These are phyloP conservation scores for Phytophthora meadii DNA, from an alignment of 352 stramenopile genomes.

Conservation along the genomic window DNA sequence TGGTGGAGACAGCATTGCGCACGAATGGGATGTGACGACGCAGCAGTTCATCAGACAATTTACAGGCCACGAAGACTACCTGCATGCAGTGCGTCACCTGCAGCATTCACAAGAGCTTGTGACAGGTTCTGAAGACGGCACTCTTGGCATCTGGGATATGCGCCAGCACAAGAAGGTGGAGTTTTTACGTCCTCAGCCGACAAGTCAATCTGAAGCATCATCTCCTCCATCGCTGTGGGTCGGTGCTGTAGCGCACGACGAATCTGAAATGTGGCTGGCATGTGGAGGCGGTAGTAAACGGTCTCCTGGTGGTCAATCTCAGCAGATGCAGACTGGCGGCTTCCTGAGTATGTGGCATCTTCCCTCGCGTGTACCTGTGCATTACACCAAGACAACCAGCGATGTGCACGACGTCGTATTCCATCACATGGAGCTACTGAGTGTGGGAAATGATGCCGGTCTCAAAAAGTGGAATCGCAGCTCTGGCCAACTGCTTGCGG, in stretches of 20 bases:
- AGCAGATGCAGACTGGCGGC: constrained; percentile 32
- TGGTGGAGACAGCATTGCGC: constrained; percentile 62
- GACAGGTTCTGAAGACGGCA: constrained; percentile 74
- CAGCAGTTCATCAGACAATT: constrained; percentile 66
- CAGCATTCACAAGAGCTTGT: constrained; percentile 77
- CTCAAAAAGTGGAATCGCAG: constrained; percentile 83
- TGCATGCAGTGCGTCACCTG: constrained; percentile 71
- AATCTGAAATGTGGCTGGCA: constrained; percentile 78
- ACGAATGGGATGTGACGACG: constrained; percentile 65
- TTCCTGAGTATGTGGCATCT: constrained; percentile 85
- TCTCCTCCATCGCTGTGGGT: constrained; percentile 51
- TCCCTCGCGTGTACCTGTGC: constrained; percentile 72
- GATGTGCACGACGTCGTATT: constrained; percentile 78
- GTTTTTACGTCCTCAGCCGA: constrained; percentile 55
- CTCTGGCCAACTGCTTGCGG: constrained; percentile 63
- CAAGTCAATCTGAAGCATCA: constrained; percentile 12
- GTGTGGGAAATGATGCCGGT: constrained; percentile 69
- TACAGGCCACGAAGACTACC: constrained; percentile 63
- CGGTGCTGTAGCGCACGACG: constrained; percentile 65
- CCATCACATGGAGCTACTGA: constrained; percentile 76
- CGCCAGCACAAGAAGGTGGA: constrained; percentile 61
- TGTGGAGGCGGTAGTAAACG: constrained; percentile 60
- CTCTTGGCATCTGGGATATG: constrained; percentile 78
- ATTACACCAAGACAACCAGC: constrained; percentile 63
- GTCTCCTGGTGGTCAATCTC: constrained; percentile 24